A percentile compares a stretch with the other conserved stretches of the same genome.
phyloP scores from a whole-genome alignment of 208 protist species.

The Crithidia acanthocephali region DNA sequence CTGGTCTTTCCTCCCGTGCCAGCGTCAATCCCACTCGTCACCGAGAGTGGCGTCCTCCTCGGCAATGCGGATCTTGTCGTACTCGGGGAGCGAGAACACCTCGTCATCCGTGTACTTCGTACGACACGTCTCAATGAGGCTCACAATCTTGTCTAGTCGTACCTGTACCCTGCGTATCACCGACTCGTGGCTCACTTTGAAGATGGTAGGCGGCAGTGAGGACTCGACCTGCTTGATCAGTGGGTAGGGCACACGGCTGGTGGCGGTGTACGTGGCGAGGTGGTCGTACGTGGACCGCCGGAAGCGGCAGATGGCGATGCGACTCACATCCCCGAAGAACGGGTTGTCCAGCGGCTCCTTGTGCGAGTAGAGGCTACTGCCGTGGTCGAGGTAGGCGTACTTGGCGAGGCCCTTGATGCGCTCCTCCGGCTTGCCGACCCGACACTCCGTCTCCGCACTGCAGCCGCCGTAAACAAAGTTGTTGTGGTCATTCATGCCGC shows the following conservation, averaged over 20 bases:
- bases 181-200: slow-evolving; percentile 49
- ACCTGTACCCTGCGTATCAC: slow-evolving; percentile 57
- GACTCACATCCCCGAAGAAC: slow-evolving; percentile 61
- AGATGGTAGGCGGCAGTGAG: slow-evolving; percentile 42
- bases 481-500: slow-evolving; percentile 87
- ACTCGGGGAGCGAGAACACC: slow-evolving; percentile 74
- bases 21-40: slow-evolving; percentile 27
- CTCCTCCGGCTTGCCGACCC: slow-evolving; percentile 23
- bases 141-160: slow-evolving; percentile 71
- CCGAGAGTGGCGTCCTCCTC: slow-evolving; percentile 58
- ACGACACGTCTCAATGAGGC: slow-evolving; percentile 58
- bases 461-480: slow-evolving; percentile 91
- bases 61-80: slow-evolving; percentile 60
- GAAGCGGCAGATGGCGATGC: slow-evolving; percentile 76
- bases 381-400: slow-evolving; percentile 87
- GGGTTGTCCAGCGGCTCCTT: slow-evolving; percentile 65
- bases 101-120: slow-evolving; percentile 38
- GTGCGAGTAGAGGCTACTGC: slow-evolving; percentile 84
- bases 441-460: slow-evolving; percentile 56
- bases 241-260: slow-evolving; percentile 20
- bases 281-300: slow-evolving; percentile 56
- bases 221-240: slow-evolving; percentile 45
- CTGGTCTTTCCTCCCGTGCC: background rate
- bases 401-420: slow-evolving; percentile 71
- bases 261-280: slow-evolving; percentile 35